phyloP scores from a whole-genome alignment of 441 rosid species.

The Theobroma grandiflorum region DNA sequence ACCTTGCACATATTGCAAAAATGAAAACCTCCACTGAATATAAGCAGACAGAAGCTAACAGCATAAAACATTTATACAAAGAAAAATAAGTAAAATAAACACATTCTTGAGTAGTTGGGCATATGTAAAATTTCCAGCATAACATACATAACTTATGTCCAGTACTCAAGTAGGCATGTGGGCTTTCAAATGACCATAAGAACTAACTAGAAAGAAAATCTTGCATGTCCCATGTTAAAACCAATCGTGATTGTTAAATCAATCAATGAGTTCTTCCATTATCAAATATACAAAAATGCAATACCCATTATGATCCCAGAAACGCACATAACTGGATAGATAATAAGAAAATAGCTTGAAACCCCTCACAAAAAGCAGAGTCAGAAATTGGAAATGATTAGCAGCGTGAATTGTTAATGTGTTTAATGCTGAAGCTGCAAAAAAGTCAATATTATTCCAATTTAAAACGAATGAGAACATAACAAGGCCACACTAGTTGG shows the following conservation, averaged over 20 bases:
- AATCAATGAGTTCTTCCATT: neutral
- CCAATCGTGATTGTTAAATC: neutral
- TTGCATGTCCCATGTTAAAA: neutral
- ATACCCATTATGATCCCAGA: neutral
- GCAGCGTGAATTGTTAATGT: neutral
- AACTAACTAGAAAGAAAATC: conserved; percentile 1
- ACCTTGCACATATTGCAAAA: conserved; percentile 52
- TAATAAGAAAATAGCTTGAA: conserved; percentile 3
- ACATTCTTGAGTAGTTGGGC: conserved; percentile 12
- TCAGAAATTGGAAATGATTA: neutral
- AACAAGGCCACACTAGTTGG: neutral
- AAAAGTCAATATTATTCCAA: neutral
- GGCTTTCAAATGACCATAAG: neutral
- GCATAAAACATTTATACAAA: neutral
- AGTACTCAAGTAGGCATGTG: neutral
- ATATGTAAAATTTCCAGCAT: conserved; percentile 12
- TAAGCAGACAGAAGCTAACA: conserved; percentile 14
- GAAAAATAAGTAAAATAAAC: neutral
- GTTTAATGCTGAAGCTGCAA: conserved; percentile 1
- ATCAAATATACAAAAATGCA: neutral
- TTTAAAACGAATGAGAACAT: neutral
- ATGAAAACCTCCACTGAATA: conserved; percentile 22
- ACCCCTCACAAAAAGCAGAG: neutral
- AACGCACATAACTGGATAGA: neutral
- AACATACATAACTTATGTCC: neutral